Conservation (phyloP, 2,329 filamentous ascomycete genomes). For the Exophiala alcalophila region DNA sequence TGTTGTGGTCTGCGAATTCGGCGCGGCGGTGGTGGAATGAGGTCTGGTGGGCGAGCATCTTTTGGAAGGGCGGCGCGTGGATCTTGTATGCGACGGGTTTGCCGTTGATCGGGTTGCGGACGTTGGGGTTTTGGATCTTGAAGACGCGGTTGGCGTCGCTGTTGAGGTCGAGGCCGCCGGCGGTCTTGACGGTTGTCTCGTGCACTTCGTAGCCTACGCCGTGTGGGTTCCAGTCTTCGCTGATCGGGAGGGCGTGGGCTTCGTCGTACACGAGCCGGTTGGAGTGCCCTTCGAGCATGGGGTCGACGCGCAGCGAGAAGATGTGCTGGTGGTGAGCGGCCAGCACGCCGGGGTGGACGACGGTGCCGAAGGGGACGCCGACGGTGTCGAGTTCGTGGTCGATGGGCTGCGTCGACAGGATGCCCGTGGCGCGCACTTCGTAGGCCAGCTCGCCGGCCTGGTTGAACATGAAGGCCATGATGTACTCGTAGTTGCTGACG, state of each 20-base stretch:
- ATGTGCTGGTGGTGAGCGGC: constrained; percentile 74
- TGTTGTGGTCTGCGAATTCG: constrained; percentile 54
- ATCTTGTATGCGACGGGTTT: constrained; percentile 58
- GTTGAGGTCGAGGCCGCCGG: constrained; percentile 50
- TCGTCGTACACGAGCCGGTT: constrained; percentile 59
- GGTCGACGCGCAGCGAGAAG: constrained; percentile 65
- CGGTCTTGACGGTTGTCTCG: constrained; percentile 48
- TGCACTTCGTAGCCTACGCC: constrained; percentile 51
- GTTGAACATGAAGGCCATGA: constrained; percentile 69
- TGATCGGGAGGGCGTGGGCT: constrained; percentile 59
- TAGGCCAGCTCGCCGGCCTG: constrained; percentile 66
- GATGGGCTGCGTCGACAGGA: constrained; percentile 65
- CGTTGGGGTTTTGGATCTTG: constrained; percentile 56
- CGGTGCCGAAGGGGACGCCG: constrained; percentile 64
- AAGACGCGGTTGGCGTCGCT: constrained; percentile 51
- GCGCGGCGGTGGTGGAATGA: constrained; percentile 51
- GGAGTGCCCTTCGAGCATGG: constrained; percentile 51
- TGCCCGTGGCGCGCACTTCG: constrained; percentile 67
- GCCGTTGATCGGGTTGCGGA: constrained; percentile 54
- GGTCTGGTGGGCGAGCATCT: constrained; percentile 51
- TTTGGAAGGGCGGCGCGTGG: constrained; percentile 55
- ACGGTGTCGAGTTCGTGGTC: constrained; percentile 55
- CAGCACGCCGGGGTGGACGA: constrained; percentile 67
- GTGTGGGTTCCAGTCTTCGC: constrained; percentile 50
- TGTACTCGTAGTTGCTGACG: constrained; percentile 71